These are phyloP conservation scores for Clathrus columnatus DNA, from an alignment of 768 basidiomycete species.

Conservation along the genomic window DNA sequence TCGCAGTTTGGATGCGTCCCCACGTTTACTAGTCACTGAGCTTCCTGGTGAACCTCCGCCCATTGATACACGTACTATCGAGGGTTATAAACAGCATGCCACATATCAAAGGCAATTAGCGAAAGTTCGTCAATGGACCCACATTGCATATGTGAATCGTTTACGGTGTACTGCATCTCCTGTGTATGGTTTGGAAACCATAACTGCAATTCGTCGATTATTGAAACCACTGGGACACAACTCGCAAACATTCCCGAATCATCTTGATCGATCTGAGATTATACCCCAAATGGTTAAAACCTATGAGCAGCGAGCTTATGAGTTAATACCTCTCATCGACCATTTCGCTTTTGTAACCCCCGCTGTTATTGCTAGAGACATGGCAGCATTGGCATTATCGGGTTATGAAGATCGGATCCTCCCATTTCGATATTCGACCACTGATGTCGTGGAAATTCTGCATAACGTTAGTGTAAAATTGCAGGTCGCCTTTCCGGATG, in stretches of 20 bases:
- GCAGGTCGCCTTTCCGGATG: conserved; percentile 90
- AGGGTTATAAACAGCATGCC: conserved; percentile 54
- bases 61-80: conserved; percentile 64
- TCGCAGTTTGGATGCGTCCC: conserved; percentile 49
- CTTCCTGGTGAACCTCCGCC: conserved; percentile 58
- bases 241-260: conserved; percentile 31
- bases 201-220: conserved; percentile 32
- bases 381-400: conserved; percentile 54
- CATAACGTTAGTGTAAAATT: conserved; percentile 74
- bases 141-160: conserved; percentile 65
- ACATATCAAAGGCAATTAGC: conserved; percentile 36
- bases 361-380: conserved; percentile 62
- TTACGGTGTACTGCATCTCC: conserved; percentile 47
- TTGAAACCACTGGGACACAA: conserved; percentile 44
- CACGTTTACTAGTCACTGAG: conserved; percentile 44
- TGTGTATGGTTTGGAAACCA: conserved; percentile 30
- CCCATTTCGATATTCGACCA: conserved; percentile 22
- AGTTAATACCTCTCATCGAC: conserved; percentile 46
- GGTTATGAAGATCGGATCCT: conserved; percentile 23
- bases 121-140: conserved; percentile 55
- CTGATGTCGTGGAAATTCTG: conserved; percentile 55
- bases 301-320: conserved; percentile 47
- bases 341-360: conserved; percentile 79
- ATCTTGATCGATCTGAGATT: conserved; percentile 32
- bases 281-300: conserved; percentile 50